Evolutionary conservation across 371 early-diverging fungal genomes (phyloP).

Genomic region (Rhizopus arrhizus): DNA sequence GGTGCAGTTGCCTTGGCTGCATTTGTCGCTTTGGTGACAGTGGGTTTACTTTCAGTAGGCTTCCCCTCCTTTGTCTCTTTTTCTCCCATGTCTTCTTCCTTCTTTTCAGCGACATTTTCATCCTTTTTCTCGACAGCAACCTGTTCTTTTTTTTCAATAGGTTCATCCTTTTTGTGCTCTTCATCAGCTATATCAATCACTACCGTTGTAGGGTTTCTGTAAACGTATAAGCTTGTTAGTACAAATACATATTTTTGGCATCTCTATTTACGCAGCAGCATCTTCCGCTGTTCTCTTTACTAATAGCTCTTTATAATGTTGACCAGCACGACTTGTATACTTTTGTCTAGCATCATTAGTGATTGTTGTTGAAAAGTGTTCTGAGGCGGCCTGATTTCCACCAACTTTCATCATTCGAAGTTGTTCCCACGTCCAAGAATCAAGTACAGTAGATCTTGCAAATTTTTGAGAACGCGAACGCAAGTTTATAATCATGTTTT

Average conservation of each 20-base stretch:
- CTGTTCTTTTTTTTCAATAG: neutral
- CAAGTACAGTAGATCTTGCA: slow-evolving; percentile 80
- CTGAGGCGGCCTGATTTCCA: slow-evolving; percentile 79
- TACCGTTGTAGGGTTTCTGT: slow-evolving; percentile 40
- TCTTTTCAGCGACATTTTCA: neutral
- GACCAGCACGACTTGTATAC: slow-evolving; percentile 79
- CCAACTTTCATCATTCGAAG: slow-evolving; percentile 92
- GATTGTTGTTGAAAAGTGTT: slow-evolving; percentile 75
- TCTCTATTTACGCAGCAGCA: slow-evolving; percentile 48
- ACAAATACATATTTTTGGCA: neutral
- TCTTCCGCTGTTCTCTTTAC: slow-evolving; percentile 79
- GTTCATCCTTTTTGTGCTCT: neutral
- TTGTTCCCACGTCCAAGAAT: slow-evolving; percentile 94
- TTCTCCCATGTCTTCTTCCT: slow-evolving; percentile 1
- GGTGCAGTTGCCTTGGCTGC: slow-evolving; percentile 17
- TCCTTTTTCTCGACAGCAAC: slow-evolving; percentile 1
- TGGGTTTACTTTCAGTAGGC: neutral
- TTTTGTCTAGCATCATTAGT: slow-evolving; percentile 80
- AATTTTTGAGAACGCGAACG: neutral
- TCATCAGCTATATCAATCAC: slow-evolving; percentile 36
- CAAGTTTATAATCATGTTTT: neutral
- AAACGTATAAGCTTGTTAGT: neutral
- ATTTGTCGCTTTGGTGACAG: neutral
- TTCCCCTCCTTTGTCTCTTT: too few relatives aligned
- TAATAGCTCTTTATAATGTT: slow-evolving; percentile 83